Conservation (phyloP, 2,329 filamentous ascomycete genomes). For the Clarireedia hainanense region DNA sequence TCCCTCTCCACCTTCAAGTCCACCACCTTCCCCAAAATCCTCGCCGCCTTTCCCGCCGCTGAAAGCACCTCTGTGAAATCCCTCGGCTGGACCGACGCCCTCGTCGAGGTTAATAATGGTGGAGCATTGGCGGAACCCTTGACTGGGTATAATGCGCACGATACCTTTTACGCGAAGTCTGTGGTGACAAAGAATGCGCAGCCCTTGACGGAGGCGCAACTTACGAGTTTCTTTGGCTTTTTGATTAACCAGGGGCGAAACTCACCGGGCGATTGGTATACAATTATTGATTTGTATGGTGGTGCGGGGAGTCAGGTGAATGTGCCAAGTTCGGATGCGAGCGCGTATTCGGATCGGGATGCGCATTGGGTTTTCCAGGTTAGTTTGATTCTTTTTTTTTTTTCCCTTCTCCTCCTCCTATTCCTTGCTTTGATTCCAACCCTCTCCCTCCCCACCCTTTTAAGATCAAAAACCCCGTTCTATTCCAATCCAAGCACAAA, state of each 20-base stretch:
- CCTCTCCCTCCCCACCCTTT: too few relatives aligned
- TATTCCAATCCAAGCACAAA: background rate
- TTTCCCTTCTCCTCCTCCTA: too few relatives aligned
- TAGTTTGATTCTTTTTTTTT: background rate
- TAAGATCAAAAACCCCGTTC: too few relatives aligned
- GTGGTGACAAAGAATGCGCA: slow-evolving; percentile 10
- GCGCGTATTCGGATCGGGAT: slow-evolving; percentile 12
- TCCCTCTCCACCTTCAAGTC: slow-evolving; percentile 30
- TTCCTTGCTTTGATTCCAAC: too few relatives aligned
- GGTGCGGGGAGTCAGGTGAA: slow-evolving; percentile 11
- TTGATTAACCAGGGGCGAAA: slow-evolving; percentile 5
- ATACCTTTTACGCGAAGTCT: slow-evolving; percentile 17
- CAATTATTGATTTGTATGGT: slow-evolving; percentile 12
- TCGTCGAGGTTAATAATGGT: slow-evolving; percentile 12
- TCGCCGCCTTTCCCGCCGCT: slow-evolving; percentile 28
- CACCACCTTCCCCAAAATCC: slow-evolving; percentile 31
- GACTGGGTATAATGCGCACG: slow-evolving; percentile 13
- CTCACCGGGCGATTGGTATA: slow-evolving; percentile 5
- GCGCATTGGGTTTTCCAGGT: slow-evolving; percentile 13
- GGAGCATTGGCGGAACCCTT: slow-evolving; percentile 1
- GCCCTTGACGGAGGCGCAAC: slow-evolving; percentile 5
- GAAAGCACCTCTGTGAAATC: slow-evolving; percentile 20
- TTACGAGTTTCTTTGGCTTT: slow-evolving; percentile 7
- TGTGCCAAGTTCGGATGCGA: background rate
- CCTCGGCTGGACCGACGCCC: slow-evolving; percentile 12